phyloP scores from a whole-genome alignment of 805 yeast genomes.

The Sungouiella thailandica region DNA sequence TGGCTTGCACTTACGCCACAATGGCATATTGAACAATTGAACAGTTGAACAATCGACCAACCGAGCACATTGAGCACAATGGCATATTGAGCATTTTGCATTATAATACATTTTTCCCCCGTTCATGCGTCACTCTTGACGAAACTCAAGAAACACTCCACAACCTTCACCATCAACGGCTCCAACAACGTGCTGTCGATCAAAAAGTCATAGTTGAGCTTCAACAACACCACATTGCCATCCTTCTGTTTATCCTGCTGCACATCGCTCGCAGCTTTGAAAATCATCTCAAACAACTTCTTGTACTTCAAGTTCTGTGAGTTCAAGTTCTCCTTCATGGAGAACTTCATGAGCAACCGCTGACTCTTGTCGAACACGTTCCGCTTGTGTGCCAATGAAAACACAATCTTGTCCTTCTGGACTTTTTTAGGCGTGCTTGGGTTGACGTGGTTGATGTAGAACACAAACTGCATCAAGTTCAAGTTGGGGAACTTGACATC shows the following conservation, averaged over 20 bases:
- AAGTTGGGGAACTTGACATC: conserved; percentile 29
- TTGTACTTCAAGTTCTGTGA: conserved; percentile 34
- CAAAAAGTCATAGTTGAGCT: conserved; percentile 36
- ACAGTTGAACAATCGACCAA: not conserved
- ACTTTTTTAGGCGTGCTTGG: conserved; percentile 28
- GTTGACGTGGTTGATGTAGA: conserved; percentile 23
- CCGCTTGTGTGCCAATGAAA: conserved; percentile 22
- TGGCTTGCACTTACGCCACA: conserved; percentile 17
- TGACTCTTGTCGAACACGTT: conserved; percentile 26
- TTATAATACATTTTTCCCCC: not conserved
- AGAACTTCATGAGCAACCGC: conserved; percentile 21
- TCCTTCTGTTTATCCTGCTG: conserved; percentile 5
- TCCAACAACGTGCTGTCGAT: conserved; percentile 22
- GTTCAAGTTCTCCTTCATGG: conserved; percentile 34
- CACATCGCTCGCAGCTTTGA: conserved; percentile 10
- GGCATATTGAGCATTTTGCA: conserved; percentile 4
- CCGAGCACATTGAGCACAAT: conserved; percentile 17
- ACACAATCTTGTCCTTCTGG: conserved; percentile 27
- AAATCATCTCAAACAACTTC: conserved; percentile 28
- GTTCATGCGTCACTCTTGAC: conserved; percentile 4
- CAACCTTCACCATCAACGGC: conserved; percentile 27
- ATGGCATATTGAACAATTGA: conserved; percentile 6
- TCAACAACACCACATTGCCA: conserved; percentile 15
- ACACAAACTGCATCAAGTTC: conserved; percentile 28
- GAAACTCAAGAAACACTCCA: conserved; percentile 22